Base-by-base conservation (phyloP, 495 filamentous ascomycete species). In the Lasiosphaeria hispida region DNA sequence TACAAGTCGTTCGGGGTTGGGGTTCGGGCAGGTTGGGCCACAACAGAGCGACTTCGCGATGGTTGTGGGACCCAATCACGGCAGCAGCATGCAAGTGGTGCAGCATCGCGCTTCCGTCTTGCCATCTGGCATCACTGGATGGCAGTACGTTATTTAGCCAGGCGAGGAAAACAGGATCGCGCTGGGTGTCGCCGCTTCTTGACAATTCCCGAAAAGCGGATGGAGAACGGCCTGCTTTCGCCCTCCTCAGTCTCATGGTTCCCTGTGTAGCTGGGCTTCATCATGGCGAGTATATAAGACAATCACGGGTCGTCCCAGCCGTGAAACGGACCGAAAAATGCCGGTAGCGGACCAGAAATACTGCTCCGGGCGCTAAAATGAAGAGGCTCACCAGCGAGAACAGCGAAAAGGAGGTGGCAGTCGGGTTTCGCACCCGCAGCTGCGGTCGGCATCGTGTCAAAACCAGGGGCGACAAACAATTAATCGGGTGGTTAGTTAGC, bases 91-190 rank as follows among this genome's bases (percentile, higher is more conserved):
- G 53, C 63, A 57, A 59, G 48, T 56, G 53, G 53, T 70, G 68
- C 66, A 67, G 63, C 43, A 59, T 18, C 36, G 45, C 56, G 53
- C 58, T 48, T 51, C 34, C 42, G 57, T 55, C 33, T 54, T 67
- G 68, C 64, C 66, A 71, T 71, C 63, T 71, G 68, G 61, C 68
- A 71, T 63, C 66, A 65, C 61, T 65, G 19, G 63, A 63, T 61
- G 63, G 48, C 54, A 60, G 58, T 48, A 19, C 51, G 39, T 8
- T 11, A 61, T 64, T 64, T 69, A 63, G 41, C 67, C 60, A 65
- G 40, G 36, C 36, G 30, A 53, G 34, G 45, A 52, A 63, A 58
- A 43, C 41, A 40, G 53, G 58, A 41, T 57, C 15, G n/a, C n/a
- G 19, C 11, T 36, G 18, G 15, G 53, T 10, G 14, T 30, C 37